These are phyloP conservation scores for Phaeotremella fagi DNA, from an alignment of 768 basidiomycete genomes.

Conservation along the genomic window DNA sequence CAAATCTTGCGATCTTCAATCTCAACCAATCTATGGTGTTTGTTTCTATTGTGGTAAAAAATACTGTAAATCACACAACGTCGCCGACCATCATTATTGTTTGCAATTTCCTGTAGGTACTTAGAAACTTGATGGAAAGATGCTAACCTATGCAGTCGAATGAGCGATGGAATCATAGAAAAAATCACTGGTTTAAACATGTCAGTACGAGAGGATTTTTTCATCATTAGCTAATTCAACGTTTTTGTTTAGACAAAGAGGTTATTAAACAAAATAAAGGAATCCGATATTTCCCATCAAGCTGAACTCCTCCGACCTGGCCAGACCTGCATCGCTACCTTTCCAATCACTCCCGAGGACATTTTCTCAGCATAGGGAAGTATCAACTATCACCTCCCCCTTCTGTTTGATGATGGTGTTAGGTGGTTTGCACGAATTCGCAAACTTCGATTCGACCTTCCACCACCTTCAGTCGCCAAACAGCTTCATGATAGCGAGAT, in stretches of 20 bases:
- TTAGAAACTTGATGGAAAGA: not conserved
- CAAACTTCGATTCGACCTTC: not conserved
- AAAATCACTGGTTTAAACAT: not conserved
- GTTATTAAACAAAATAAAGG: not conserved
- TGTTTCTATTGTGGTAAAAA: constrained; percentile 1
- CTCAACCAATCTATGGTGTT: not conserved
- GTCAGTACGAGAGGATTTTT: not conserved
- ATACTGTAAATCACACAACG: not conserved
- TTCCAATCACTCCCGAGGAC: not conserved
- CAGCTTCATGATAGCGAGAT: constrained; percentile 8
- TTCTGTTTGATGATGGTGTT: constrained; percentile 15
- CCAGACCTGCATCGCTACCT: not conserved
- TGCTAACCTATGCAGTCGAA: not conserved
- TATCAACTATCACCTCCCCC: constrained; percentile 10
- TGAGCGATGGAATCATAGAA: not conserved
- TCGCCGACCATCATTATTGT: not conserved
- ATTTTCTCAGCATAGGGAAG: not conserved
- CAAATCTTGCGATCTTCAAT: not conserved
- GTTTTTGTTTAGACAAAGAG: not conserved
- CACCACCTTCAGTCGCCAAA: not conserved
- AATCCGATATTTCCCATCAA: not conserved
- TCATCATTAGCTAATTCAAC: not conserved
- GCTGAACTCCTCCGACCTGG: not conserved
- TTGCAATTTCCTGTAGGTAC: not conserved
- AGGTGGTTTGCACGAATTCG: constrained; percentile 16